phyloP scores from a whole-genome alignment of 2,329 filamentous ascomycete species.

The Alternaria postmessia region DNA sequence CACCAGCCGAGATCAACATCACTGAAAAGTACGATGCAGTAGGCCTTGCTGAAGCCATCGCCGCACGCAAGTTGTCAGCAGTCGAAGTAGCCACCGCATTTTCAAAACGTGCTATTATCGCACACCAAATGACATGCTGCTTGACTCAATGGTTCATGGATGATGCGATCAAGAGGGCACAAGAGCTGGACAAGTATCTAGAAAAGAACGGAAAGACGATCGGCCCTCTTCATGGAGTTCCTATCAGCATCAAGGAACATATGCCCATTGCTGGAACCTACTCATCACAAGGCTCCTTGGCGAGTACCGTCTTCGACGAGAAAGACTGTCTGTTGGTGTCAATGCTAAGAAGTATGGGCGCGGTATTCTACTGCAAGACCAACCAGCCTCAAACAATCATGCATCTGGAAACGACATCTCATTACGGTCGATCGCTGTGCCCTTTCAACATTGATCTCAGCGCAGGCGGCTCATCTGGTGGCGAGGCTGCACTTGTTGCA shows the following conservation, averaged over 20 bases:
- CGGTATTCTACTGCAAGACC: constrained; percentile 61
- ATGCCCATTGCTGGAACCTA: constrained; percentile 60
- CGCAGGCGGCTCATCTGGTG: constrained; percentile 57
- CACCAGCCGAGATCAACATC: constrained; percentile 57
- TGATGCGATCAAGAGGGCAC: constrained; percentile 26
- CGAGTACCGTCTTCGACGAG: constrained; percentile 55
- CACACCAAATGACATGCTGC: constrained; percentile 28
- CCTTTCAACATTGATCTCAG: constrained; percentile 56
- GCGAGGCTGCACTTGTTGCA: constrained; percentile 32
- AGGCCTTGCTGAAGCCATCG: constrained; percentile 53
- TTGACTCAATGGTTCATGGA: constrained; percentile 34
- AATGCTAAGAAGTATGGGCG: constrained; percentile 62
- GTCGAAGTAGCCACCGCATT: constrained; percentile 49
- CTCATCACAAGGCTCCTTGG: constrained; percentile 63
- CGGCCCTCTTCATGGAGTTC: constrained; percentile 58
- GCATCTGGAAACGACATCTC: constrained; percentile 65
- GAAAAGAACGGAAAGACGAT: constrained; percentile 29
- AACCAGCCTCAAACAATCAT: constrained; percentile 61
- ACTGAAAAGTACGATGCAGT: constrained; percentile 59
- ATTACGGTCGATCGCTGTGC: constrained; percentile 55
- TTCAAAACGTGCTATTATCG: constrained; percentile 30
- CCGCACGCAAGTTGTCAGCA: constrained; percentile 47
- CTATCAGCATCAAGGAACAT: constrained; percentile 62
- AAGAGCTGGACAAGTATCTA: constrained; percentile 55
- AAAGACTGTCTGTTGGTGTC: constrained; percentile 65